These are phyloP conservation scores for Cystobasidiopsis lactophilus DNA, from an alignment of 768 basidiomycete genomes.

Conservation along the genomic window DNA sequence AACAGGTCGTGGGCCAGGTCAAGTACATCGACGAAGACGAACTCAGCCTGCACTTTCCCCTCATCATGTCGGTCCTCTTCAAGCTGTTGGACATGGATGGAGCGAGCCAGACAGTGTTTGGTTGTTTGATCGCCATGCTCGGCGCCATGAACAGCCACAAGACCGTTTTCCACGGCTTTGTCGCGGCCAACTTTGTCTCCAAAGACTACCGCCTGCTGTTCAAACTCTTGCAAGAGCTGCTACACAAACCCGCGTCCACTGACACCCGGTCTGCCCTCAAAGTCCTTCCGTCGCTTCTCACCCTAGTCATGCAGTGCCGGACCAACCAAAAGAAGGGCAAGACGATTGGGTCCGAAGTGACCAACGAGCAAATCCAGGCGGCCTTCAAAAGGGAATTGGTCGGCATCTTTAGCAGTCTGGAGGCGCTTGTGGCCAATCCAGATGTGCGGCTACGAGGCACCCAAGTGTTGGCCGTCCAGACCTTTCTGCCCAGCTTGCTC, in stretches of 20 bases:
- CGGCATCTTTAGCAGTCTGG: no score
- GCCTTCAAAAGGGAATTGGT: conserved; percentile 66
- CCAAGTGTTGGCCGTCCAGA: conserved; percentile 51
- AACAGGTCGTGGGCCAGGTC: no score
- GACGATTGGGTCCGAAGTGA: conserved; percentile 57
- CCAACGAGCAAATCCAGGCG: conserved; percentile 62
- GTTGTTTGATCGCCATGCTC: conserved; percentile 70
- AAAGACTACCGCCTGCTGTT: no score
- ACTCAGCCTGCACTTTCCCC: background rate
- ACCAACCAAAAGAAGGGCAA: conserved; percentile 45
- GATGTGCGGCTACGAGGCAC: background rate
- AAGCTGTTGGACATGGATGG: conserved; percentile 56
- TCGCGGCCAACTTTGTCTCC: conserved; percentile 25
- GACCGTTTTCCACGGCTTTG: conserved; percentile 78
- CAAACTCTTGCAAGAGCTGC: no score
- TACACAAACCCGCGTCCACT: conserved; percentile 21
- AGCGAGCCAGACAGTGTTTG: conserved; percentile 69
- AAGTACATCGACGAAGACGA: conserved; percentile 38
- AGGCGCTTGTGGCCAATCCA: background rate
- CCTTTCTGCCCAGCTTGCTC: conserved; percentile 77
- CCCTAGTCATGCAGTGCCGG: conserved; percentile 72
- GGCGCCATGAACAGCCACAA: conserved; percentile 85
- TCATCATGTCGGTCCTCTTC: conserved; percentile 83
- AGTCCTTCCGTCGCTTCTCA: conserved; percentile 93
- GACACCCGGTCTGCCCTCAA: conserved; percentile 68